A percentile compares a stretch with the other conserved stretches of the same genome.
phyloP scores from a whole-genome alignment of 2,329 filamentous ascomycete genomes.

The Colletotrichum sp. region DNA sequence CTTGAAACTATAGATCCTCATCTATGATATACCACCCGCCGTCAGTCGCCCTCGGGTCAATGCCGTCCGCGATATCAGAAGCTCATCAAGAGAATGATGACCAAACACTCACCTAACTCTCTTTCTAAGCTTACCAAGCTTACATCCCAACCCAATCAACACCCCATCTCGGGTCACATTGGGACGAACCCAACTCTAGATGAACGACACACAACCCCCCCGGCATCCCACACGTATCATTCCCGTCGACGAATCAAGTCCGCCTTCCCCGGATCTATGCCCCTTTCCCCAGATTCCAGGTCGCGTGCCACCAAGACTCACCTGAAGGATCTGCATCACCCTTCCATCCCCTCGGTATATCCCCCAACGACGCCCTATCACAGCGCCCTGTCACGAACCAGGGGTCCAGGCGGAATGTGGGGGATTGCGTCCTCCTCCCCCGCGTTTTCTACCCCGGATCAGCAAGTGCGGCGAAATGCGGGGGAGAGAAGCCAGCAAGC shows the following conservation, averaged over 20 bases:
- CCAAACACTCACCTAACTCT: neutral
- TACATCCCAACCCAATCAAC: neutral
- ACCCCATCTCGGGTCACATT: neutral
- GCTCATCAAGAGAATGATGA: fast-evolving
- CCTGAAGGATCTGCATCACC: neutral
- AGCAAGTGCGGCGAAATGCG: neutral
- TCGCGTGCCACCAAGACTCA: neutral
- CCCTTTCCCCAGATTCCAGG: neutral
- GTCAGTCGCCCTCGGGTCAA: neutral
- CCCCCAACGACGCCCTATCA: neutral
- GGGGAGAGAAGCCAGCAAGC: neutral
- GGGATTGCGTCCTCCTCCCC: neutral
- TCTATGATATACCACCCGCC: neutral
- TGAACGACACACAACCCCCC: neutral
- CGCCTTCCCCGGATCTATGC: neutral
- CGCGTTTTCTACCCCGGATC: neutral
- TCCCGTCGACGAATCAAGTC: neutral
- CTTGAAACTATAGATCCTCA: neutral
- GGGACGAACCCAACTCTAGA: neutral
- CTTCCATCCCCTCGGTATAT: neutral
- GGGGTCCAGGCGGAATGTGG: neutral
- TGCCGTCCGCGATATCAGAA: neutral
- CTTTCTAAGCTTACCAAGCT: neutral
- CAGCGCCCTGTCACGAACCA: neutral
- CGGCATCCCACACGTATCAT: neutral